phyloP scores from a whole-genome alignment of 2,329 filamentous ascomycete species.

The Colletotrichum lupini region DNA sequence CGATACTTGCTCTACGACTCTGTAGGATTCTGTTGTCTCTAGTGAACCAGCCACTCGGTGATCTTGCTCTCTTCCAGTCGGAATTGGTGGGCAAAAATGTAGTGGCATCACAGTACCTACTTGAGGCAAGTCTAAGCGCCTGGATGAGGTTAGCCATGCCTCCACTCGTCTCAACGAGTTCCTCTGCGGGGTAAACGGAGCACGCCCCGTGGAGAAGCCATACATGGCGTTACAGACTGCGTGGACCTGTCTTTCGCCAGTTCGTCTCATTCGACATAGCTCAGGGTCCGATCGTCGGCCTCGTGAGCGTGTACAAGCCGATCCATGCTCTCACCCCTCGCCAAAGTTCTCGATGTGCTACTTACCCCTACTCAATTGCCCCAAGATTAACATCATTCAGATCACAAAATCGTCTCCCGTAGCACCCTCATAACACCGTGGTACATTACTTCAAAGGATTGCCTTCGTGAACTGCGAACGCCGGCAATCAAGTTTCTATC shows the following conservation, averaged over 20 bases:
- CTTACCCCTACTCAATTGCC: neutral
- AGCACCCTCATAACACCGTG: neutral
- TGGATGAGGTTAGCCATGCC: neutral
- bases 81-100: neutral
- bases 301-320: neutral
- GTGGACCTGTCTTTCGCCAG: neutral
- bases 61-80: neutral
- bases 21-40: neutral
- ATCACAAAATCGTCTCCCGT: neutral
- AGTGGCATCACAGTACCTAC: neutral
- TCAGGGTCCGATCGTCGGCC: neutral
- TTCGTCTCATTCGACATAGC: neutral
- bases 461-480: neutral
- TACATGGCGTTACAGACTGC: neutral
- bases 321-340: neutral
- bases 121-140: conserved; percentile 3
- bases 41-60: neutral
- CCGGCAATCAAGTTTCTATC: neutral
- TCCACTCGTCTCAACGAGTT: neutral
- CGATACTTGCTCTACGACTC: too few relatives aligned
- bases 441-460: neutral
- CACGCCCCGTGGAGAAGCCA: neutral
- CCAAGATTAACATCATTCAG: neutral
- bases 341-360: too few relatives aligned
- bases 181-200: conserved; percentile 20